Base-by-base conservation (phyloP, 306 rosid species). In the Hippophae tibetana region DNA sequence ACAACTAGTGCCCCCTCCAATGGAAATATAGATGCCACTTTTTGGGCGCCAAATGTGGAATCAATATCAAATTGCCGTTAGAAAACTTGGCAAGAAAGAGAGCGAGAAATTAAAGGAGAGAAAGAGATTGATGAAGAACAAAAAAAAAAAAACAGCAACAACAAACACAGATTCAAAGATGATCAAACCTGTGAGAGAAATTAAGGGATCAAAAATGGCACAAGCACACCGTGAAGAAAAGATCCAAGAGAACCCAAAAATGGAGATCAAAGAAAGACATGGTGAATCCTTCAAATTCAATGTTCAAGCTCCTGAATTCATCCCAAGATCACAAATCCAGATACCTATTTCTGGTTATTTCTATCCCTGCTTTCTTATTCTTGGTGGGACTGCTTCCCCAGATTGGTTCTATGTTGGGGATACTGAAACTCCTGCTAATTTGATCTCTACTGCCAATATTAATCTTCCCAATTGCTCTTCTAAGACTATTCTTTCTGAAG, bases 241-340 rank as follows among this genome's bases (percentile, higher is more conserved):
- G 70, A 50, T 66, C 42, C 72, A 52, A 40, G 79, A 65, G 9
- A 57, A 52, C 52, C 13, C 57, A 9, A 78, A 76, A 52, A 74
- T 68, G 48, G 67, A 65, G 26, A 58, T 43, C 45, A 74, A 76
- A 58, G 86, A 75, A 52, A 62, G 69, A 3, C 54, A 57, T 1
- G 43, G 65, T 55, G 53, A 66, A 0, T 50, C 80, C 40, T 92
- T 88, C 89, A 88, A 73, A 63, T 88, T 92, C 74, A 92, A 92
- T 72, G 95, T 86, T 1, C 93, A 85, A 68, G 96, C 99, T 7
- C 95, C 96, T 42, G 99, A 88, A 64, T 92, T 92, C n/a, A 89
- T 92, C 6, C 99, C 99, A 10, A 78, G 88, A 70, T 67, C 96
- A n/a, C 92, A 80, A 7, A 7, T 88, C 44, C 94, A 85, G 68